A percentile compares a stretch with the other conserved stretches of the same genome.
phyloP scores from a whole-genome alignment of 495 filamentous ascomycete genomes.

The Aspergillus taichungensis region DNA sequence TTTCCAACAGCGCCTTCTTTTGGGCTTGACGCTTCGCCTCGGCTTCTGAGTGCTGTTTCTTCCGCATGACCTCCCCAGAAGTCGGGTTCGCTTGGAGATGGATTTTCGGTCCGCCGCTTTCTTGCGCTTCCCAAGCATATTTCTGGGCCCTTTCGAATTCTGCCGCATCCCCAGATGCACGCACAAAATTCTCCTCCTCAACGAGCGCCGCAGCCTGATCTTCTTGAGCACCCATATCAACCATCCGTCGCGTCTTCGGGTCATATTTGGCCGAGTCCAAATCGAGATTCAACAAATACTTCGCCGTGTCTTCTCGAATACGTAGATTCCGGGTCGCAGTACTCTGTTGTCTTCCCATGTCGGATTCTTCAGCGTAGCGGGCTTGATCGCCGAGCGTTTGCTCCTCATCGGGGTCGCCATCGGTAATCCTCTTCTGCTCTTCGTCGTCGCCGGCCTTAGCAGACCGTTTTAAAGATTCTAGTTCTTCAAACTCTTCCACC shows the following conservation, averaged over 20 bases:
- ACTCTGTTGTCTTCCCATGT: conserved; percentile 85
- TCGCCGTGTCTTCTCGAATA: conserved; percentile 95
- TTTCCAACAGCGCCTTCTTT: conserved; percentile 65
- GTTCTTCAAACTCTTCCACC: conserved; percentile 76
- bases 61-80: conserved; percentile 73
- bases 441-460: conserved; percentile 32
- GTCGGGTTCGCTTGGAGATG: conserved; percentile 97
- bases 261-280: conserved; percentile 97
- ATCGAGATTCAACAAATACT: conserved; percentile 91
- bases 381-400: conserved; percentile 52
- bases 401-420: conserved; percentile 42
- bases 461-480: conserved; percentile 70
- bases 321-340: conserved; percentile 86
- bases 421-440: conserved; percentile 36
- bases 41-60: conserved; percentile 64
- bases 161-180: conserved; percentile 83
- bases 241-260: conserved; percentile 91
- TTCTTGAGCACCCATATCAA: conserved; percentile 72
- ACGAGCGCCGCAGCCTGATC: conserved; percentile 83
- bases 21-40: conserved; percentile 59
- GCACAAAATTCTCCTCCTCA: conserved; percentile 89
- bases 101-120: conserved; percentile 61
- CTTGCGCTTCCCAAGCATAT: conserved; percentile 94
- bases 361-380: conserved; percentile 92
- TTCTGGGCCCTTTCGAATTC: conserved; percentile 86